phyloP scores from a whole-genome alignment of 108 stramenopile genomes.

The Nannochloropsis granulata region DNA sequence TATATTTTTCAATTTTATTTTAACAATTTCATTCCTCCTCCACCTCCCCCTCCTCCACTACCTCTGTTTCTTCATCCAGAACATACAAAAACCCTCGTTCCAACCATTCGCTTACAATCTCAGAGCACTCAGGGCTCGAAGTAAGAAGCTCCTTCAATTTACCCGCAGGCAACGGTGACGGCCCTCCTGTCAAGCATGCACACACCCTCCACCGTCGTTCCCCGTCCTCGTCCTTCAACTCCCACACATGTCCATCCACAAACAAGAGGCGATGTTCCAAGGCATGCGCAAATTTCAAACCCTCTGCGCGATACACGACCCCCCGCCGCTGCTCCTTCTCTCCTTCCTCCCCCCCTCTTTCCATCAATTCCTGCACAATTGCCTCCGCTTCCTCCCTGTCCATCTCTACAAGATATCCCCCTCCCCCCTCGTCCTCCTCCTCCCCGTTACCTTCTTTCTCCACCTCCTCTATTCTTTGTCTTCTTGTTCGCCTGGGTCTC shows the following conservation, averaged over 20 bases:
- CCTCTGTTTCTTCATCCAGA: background rate
- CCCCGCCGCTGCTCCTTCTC: background rate
- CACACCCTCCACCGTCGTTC: background rate
- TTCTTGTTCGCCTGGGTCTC: background rate
- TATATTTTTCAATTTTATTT: too few species aligned
- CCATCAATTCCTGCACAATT: background rate
- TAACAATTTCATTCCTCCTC: too few species aligned
- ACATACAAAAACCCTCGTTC: background rate
- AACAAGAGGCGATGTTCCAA: background rate
- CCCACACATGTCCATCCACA: background rate
- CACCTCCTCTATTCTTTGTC: too few species aligned
- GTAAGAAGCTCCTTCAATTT: background rate
- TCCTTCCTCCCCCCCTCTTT: background rate
- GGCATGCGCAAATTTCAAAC: background rate
- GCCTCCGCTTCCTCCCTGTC: background rate
- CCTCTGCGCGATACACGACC: background rate
- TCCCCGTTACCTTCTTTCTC: background rate
- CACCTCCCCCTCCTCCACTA: too few species aligned
- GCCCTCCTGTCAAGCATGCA: background rate
- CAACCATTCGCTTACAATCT: background rate
- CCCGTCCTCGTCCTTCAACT: background rate
- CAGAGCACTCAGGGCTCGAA: background rate
- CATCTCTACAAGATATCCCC: background rate
- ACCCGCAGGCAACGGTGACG: background rate
- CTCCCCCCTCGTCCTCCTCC: background rate